Evolutionary conservation across 148 eudicot genomes (phyloP).

Genomic region (Spergularia marina): DNA sequence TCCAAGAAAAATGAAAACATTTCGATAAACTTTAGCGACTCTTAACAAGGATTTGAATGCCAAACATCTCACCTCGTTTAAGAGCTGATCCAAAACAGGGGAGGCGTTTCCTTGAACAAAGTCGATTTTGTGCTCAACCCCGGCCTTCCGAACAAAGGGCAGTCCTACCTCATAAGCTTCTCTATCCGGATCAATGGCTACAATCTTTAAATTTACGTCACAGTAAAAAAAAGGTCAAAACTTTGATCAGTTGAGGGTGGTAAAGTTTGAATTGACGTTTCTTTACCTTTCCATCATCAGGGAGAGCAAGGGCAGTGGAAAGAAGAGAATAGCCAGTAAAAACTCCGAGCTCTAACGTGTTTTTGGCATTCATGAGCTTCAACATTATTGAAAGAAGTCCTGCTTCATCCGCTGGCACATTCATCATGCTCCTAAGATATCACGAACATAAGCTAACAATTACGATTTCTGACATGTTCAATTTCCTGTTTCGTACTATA

Average conservation of each 20-base stretch:
- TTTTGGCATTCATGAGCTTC: constrained; percentile 61
- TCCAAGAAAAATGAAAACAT: no score
- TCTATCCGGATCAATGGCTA: constrained; percentile 27
- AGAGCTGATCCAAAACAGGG: constrained; percentile 23
- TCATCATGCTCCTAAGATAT: constrained; percentile 45
- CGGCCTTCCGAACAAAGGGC: constrained; percentile 32
- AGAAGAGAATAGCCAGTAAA: constrained; percentile 69
- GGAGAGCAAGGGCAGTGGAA: constrained; percentile 64
- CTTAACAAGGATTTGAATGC: neutral
- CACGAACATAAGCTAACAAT: neutral
- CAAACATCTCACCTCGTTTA: constrained; percentile 21
- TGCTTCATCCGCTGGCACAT: constrained; percentile 49
- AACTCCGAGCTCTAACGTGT: constrained; percentile 59
- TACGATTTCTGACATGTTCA: no score
- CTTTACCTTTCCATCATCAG: constrained; percentile 55
- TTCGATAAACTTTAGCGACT: no score
- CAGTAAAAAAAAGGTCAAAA: neutral
- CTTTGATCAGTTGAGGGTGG: no score
- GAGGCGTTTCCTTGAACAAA: constrained; percentile 28
- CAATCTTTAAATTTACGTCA: constrained; percentile 10
- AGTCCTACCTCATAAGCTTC: constrained; percentile 39
- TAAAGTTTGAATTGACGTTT: no score
- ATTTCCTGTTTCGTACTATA: no score
- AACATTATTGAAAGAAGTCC: constrained; percentile 43
- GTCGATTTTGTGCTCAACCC: constrained; percentile 36